A percentile compares a stretch with the other conserved stretches of the same genome.
Evolutionary conservation across 2,329 filamentous ascomycete species (phyloP).

Genomic region (Exophiala viscosa): DNA sequence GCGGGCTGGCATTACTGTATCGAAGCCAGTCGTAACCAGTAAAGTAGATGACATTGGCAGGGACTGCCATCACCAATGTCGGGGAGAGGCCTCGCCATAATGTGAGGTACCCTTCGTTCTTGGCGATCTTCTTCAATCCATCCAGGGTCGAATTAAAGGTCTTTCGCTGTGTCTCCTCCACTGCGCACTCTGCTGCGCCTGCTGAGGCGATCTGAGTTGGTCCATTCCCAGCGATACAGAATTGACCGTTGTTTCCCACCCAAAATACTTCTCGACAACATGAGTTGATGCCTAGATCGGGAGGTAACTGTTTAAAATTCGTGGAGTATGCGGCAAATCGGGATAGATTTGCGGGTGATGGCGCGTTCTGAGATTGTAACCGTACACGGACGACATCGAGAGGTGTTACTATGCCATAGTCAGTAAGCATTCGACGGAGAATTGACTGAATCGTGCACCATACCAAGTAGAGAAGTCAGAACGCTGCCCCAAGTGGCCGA

Average conservation of each 20-base stretch:
- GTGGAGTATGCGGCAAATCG: constrained; percentile 51
- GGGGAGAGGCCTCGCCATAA: constrained; percentile 94
- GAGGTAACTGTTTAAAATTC: constrained; percentile 66
- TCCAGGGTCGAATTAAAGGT: constrained; percentile 90
- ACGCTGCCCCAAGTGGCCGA: constrained; percentile 89
- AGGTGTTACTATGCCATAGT: constrained; percentile 67
- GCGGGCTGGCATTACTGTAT: constrained; percentile 67
- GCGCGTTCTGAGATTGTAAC: constrained; percentile 72
- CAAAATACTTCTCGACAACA: constrained; percentile 98
- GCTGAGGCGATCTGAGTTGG: constrained; percentile 42
- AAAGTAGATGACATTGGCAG: constrained; percentile 97
- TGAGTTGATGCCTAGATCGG: constrained; percentile 84
- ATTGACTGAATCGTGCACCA: constrained; percentile 30
- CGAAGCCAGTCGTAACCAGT: constrained; percentile 96
- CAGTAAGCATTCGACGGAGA: constrained; percentile 14
- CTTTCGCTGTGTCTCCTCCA: constrained; percentile 77
- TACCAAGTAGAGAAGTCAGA: constrained; percentile 83
- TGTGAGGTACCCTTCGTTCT: constrained; percentile 81
- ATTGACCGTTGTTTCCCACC: constrained; percentile 76
- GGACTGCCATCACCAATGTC: constrained; percentile 88
- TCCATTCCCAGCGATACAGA: constrained; percentile 67
- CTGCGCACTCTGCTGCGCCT: constrained; percentile 67
- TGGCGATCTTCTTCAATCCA: constrained; percentile 87
- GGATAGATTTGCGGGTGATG: constrained; percentile 53
- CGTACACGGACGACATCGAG: constrained; percentile 95